These are phyloP conservation scores for Sclerotiophoma versabilis DNA, from an alignment of 2,329 filamentous ascomycete species.

Conservation along the genomic window DNA sequence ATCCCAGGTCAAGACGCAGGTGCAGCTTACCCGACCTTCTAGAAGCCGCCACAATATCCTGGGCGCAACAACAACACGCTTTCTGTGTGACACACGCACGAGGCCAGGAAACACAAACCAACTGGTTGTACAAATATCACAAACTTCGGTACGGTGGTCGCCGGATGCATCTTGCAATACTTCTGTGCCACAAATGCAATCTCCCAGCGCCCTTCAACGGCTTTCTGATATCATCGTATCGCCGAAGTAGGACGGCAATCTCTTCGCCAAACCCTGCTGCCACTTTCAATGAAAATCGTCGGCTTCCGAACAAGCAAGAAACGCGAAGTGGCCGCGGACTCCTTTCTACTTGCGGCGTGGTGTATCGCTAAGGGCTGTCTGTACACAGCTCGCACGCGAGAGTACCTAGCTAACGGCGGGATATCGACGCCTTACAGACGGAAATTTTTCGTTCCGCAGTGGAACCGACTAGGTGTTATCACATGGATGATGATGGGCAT, in stretches of 20 bases:
- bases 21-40: slow-evolving; percentile 34
- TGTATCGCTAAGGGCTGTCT: slow-evolving; percentile 26
- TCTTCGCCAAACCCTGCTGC: slow-evolving; percentile 23
- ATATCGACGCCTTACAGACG: slow-evolving; percentile 28
- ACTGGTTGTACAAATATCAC: slow-evolving; percentile 15
- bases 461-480: slow-evolving; percentile 15
- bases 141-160: slow-evolving; percentile 6
- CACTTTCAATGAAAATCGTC: slow-evolving; percentile 30
- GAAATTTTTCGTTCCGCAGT: slow-evolving; percentile 42
- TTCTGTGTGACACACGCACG: slow-evolving; percentile 24
- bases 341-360: slow-evolving; percentile 20
- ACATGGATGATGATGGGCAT: slow-evolving; percentile 24
- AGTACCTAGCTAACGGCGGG: slow-evolving; percentile 13
- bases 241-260: slow-evolving; percentile 25
- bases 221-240: slow-evolving; percentile 33
- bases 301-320: slow-evolving; percentile 22
- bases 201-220: slow-evolving; percentile 30
- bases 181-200: slow-evolving; percentile 22
- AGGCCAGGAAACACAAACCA: slow-evolving; percentile 6
- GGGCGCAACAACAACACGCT: slow-evolving; percentile 7
- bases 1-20: slow-evolving; percentile 11
- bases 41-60: slow-evolving; percentile 38
- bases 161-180: slow-evolving; percentile 4
- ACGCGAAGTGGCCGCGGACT: slow-evolving; percentile 29
- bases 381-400: slow-evolving; percentile 6